Base-by-base conservation (phyloP, 768 basidiomycete species). In the Gloeostereum incarnatum region DNA sequence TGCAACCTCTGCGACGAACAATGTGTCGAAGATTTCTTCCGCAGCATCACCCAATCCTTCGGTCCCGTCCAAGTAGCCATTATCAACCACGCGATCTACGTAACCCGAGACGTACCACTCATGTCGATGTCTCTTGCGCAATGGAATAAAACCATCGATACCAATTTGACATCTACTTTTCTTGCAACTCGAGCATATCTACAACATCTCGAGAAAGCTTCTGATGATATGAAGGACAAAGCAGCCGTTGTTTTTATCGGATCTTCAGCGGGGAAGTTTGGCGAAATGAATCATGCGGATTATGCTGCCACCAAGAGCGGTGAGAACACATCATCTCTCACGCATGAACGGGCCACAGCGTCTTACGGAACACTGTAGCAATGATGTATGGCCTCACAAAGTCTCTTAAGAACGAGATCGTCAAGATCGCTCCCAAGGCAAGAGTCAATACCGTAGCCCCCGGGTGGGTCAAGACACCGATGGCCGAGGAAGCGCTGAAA, bases 341-440 rank as follows among this genome's bases (percentile, higher is more conserved):
- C 8, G 10, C 17, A 17, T 17, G 33, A 23, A 13, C 14, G 81
- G 81, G 5, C 13, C 29, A 30, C 17, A 13, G 13, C 17, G 5
- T 13, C 29, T 13, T 13, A 13, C 2, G 13, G 29, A 30, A 13
- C 17, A 13, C 29, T 30, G 13, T 33, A 34, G 33, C 73, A 4
- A 66, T 82, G 62, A 83, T 83, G 81, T 78, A 81, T 44, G 85
- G 82, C 1, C 50, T 86, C 23, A 73, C 71, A 3, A 57, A 78
- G 47, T 64, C 75, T 4, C 63, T 86, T 46, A 86, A 87, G 59
- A 87, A 86, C 53, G 83, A 88, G 57, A 84, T 86, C 38, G 83
- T 88, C 31, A 73, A 74, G 56, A 71, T 85, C 42, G 81, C 82
- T 0, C 78, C 81, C 0, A 65, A 56, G 39, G 85, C 71, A 0